Base-by-base conservation (phyloP, 1,139 yeast species). In the Pichia sp. region DNA sequence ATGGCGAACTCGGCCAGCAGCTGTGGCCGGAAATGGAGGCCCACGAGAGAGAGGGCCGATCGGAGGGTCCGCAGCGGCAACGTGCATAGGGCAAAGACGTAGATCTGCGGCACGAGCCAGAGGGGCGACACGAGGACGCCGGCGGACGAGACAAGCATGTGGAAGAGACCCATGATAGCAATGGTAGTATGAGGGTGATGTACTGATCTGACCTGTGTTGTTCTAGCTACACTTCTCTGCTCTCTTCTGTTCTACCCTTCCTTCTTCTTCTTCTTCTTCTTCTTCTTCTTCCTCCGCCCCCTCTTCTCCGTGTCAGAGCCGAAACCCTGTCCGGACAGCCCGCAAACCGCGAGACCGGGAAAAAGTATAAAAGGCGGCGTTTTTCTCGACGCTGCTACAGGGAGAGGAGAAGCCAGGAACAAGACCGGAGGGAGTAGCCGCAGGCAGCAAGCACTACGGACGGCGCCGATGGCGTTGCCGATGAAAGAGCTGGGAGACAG, bases 1-100 rank as follows among this genome's bases (percentile, higher is more conserved):
- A 50, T 42, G 4, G 49, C 32, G 19, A 52, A 50, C 32, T 54
- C 59, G 8, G 47, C 32, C 16, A 55, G 38, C 13, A 51, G 19
- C 8, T n/a, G 30, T 8, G 40, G 31, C n/a, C 48, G 31, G 23
- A 45, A 8, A 2, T 41, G 30, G 11, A 54, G 4, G 4, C 55
- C 55, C 4, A 52, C 6, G 6, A 45, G 5, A 2, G 8, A 3
- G 13, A 52, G 34, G 5, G 23, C 11, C 4, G 30, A 10, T 2
- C 15, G 8, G 36, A 52, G 5, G 8, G 29, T 8, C 13, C 43
- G 31, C 15, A 53, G 5, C 8, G 59, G 59, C 10, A 57, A 34
- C 3, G 45, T 41, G 42, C 44, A 51, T 2, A 44, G 19, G 8
- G 46, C 42, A 16, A 46, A 55, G 30, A 57, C 3, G 42, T 32